Evolutionary conservation across 2,329 filamentous ascomycete genomes (phyloP), one percentile per base, ranked within the genome.

Genomic region (Beauveria varroae): DNA sequence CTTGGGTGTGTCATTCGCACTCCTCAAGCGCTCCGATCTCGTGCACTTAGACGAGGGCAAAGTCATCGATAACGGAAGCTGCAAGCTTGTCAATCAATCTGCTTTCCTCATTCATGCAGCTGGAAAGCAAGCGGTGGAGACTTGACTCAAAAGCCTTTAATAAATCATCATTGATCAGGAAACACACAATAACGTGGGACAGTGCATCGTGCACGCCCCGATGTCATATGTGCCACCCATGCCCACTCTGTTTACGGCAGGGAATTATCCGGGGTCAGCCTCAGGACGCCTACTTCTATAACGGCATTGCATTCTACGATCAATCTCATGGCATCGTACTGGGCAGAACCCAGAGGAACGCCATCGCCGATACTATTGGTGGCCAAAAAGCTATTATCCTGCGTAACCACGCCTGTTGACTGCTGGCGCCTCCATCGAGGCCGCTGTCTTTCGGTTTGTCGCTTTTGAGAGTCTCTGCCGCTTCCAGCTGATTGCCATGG

Each of bases 11-110:
- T 79, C 83, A 3, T 88, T 87, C 72, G 81, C 81, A 9, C 75
- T 84, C 59, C 82, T 89, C 49, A 86, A 83, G 61, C 78, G 80
- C 0, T 86, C 83, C 0, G 86, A 90, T 65, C 77, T 90, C n/a
- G 88, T 90, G 59, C 82, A 81, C 18, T 86, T 90, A 1, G 78
- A 87, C 66, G 77, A 79, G 0, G 87, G 87, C 2, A 74, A 83
- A 26, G 79, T 89, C 26, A 81, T 90, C 37, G 86, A 84, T 12
- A 86, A 86, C 3, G 86, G 86, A 0, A 56, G 66, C n/a, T 71
- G 72, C 51, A 66, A 69, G 20, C 68, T 73, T 3, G 67, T 76
- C 10, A 67, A 67, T 53, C 64, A 70, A 55, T 65, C 63, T 12
- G 64, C 66, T 1, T 65, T 66, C 22, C 65, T 69, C 9, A 72